Base-by-base conservation (phyloP, 2,329 filamentous ascomycete species). In the Xylogone sp. region DNA sequence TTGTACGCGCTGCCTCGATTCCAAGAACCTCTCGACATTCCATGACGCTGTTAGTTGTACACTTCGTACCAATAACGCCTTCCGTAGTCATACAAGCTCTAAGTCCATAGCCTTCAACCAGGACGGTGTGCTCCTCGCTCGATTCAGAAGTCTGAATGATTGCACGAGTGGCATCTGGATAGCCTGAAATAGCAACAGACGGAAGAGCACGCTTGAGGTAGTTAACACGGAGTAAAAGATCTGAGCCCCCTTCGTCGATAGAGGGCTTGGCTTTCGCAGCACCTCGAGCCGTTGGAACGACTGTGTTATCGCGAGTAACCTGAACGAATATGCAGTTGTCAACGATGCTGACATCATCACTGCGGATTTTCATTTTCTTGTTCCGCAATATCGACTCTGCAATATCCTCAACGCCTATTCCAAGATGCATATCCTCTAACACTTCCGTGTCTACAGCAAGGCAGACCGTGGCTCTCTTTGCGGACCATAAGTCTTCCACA, bases 71-170 rank as follows among this genome's bases (percentile, higher is more conserved):
- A 51, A 95, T 78, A 4, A 99, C 88, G 56, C 94, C 94, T 56
- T 92, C 88, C 0, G 94, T 99, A 9, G 86, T 96, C 86, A 99
- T 95, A 73, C 92, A 97, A 24, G 83, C 81, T 43, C 83, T 83
- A 46, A 99, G 76, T 1, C 94, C 94, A 69, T 99, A 97, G 2
- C 94, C 94, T 78, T 97, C 94, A 3, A 99, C 94, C 1, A 97
- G 77, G 44, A 93, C 90, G 16, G 81, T 84, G 60, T 86, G 79
- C 34, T 86, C n/a, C n/a, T n/a, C 85, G 24, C 76, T 79, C 2
- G 80, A 74, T 49, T 90, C 85, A 46, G 86, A 84, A 2, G 89
- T 91, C 63, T 94, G 87, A 66, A 97, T 94, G 60, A 97, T 91
- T 45, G 91, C 92, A 59, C 94, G 86, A 9, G 83, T 78, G 3